Base-by-base conservation (phyloP, 805 yeast species). In the Kregervanrija delftensis region DNA sequence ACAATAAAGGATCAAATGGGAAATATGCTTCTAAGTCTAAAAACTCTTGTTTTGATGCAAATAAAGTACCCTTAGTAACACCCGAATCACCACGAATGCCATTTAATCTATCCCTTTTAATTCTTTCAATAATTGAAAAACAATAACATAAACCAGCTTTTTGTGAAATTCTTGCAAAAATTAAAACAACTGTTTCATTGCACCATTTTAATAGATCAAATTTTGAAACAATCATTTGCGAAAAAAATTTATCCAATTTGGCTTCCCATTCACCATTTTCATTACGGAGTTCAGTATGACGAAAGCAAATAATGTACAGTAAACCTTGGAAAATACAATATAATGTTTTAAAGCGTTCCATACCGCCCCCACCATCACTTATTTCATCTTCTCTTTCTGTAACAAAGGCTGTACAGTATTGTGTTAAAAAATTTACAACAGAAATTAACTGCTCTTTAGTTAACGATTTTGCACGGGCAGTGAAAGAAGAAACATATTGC, bases 131-230 rank as follows among this genome's bases (percentile, higher is more conserved):
- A 38, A 93, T 86, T 31, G 95, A 83, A 64, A 86, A 91, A 63
- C 98, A 91, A 65, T 90, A 91, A 42, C 95, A 95, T 14, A 87
- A 85, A 58, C 87, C 88, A 53, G 87, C 86, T 56, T 82, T 81
- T 55, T 91, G 95, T 3, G 98, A 87, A 36, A 93, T 79, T 52
- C 88, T 83, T 11, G 98, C 97, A 70, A 91, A 91, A 72, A 90
- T 91, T 47, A 82, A 73, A 48, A 90, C 96, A 39, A 91, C 97
- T 12, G 95, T 87, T 57, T 86, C 95, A 59, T 90, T 91, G 65
- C 96, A 88, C 68, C 81, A 91, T 60, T 88, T 87, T 55, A 91
- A 73, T 4, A 98, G 98, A 61, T 91, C 93, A 71, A 93, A 91
- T 58, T 85, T 85, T 10, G 96, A 83, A 33, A 89, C 75, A 32